phyloP scores from a whole-genome alignment of 345 rosid species.

The Orychophragmus violaceus region DNA sequence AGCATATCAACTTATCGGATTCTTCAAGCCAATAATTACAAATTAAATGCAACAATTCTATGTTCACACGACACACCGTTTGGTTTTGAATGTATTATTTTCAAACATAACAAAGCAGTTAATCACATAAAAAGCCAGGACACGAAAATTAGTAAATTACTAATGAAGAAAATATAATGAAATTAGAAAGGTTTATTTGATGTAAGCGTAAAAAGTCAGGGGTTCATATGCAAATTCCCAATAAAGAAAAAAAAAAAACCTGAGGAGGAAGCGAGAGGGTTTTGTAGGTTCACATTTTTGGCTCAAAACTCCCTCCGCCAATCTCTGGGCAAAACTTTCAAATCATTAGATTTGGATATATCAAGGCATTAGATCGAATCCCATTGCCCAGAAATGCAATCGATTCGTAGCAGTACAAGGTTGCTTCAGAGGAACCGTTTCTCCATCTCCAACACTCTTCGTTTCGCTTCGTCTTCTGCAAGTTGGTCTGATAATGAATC shows the following conservation, averaged over 20 bases:
- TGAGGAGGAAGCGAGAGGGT: constrained; percentile 23
- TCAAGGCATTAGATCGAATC: background rate
- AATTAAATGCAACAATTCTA: background rate
- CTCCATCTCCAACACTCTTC: constrained; percentile 12
- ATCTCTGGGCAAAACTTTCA: background rate
- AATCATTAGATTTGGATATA: background rate
- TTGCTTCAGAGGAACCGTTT: constrained; percentile 25
- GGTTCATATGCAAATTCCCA: background rate
- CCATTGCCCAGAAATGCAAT: constrained; percentile 25
- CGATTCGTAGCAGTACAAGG: constrained; percentile 20
- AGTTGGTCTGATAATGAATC: constrained; percentile 9
- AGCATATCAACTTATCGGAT: background rate
- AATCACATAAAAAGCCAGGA: background rate
- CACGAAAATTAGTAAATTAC: no score
- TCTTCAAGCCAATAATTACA: background rate
- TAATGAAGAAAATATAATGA: background rate
- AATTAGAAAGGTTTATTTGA: background rate
- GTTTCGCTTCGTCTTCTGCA: constrained; percentile 12
- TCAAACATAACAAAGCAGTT: no score
- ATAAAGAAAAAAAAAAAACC: background rate
- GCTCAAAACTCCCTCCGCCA: background rate
- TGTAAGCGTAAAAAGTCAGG: background rate
- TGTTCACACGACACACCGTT: background rate
- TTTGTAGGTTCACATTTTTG: background rate
- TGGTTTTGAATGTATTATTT: no score